Evolutionary conservation across 1,139 yeast genomes (phyloP), one percentile per base, ranked within the genome.

Genomic region (Saccharomyces uvarum): DNA sequence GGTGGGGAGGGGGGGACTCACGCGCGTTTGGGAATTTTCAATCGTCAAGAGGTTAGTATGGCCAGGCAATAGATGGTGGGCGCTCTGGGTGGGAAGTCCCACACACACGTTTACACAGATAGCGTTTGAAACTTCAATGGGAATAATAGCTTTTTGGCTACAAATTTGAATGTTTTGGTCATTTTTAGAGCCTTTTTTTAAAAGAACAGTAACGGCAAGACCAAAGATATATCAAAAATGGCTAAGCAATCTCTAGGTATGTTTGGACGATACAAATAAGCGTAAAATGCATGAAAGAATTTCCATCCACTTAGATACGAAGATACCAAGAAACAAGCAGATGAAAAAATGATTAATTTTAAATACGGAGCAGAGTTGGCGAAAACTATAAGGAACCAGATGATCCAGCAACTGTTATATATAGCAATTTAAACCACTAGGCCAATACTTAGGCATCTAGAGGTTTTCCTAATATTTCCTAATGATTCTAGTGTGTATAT

Each of bases 191-290:
- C 24, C 60, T 57, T 52, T 61, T 73, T 48, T 63, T 64, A 47
- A 58, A 61, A 11, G 71, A 78, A 51, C 75, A 57, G 60, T 3
- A 65, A 69, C 21, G 77, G 68, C 2, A 53, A 59, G 2, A 80
- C 82, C 4, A 60, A 61, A 33, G 73, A 74, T 4, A 54, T 63
- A 0, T 63, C 59, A 3, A 72, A 65, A 68, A 74, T 74, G 77
- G 77, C 77, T 73, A 74, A 73, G 70, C 77, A 74, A 73, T 74
- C 76, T 66, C 71, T 73, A 71, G 76, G 76, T 73, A 73, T 70
- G 76, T 71, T 52, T 16, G 21, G 8, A 38, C 24, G 31, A 49
- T 32, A 24, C 3, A 31, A 31, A 31, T 2, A 3, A 4, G 33
- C 33, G 33, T 31, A 31, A 14, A 31, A 31, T 31, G 33, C 33